phyloP scores from a whole-genome alignment of 768 basidiomycete species.

The Termitomyces sp. region DNA sequence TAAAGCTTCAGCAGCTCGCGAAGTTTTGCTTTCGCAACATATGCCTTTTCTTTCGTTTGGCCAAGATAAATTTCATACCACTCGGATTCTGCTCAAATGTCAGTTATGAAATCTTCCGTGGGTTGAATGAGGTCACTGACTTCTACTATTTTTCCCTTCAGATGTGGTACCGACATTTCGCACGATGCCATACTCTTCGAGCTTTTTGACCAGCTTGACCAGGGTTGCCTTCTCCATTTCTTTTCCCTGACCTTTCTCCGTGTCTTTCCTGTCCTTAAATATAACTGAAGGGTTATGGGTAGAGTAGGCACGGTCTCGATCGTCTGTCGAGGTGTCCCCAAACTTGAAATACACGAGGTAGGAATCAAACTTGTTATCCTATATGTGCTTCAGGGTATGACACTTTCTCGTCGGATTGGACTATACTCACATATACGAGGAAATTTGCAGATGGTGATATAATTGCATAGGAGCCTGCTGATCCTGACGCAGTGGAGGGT shows the following conservation, averaged over 20 bases:
- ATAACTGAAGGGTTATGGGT: not conserved
- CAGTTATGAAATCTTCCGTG: not conserved
- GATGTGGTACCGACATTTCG: not conserved
- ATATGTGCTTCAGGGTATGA: not conserved
- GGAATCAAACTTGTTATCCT: not conserved
- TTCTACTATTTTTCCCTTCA: not conserved
- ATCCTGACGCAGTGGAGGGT: not conserved
- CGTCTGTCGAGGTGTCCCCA: not conserved
- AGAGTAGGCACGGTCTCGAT: not conserved
- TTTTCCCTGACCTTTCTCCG: not conserved
- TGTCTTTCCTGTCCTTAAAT: not conserved
- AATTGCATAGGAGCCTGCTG: not conserved
- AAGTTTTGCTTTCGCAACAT: not conserved
- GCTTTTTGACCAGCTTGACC: not conserved
- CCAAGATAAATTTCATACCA: constrained; percentile 3
- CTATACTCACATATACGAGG: not conserved
- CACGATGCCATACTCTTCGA: not conserved
- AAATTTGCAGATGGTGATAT: not conserved
- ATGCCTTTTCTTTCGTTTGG: not conserved
- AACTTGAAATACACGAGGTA: constrained; percentile 1
- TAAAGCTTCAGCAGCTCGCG: not conserved
- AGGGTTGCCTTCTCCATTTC: not conserved
- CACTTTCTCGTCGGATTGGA: not conserved
- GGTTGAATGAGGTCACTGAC: not conserved
- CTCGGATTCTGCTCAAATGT: not conserved